Base-by-base conservation (phyloP, 768 basidiomycete genomes). In the Zangia roseola region DNA sequence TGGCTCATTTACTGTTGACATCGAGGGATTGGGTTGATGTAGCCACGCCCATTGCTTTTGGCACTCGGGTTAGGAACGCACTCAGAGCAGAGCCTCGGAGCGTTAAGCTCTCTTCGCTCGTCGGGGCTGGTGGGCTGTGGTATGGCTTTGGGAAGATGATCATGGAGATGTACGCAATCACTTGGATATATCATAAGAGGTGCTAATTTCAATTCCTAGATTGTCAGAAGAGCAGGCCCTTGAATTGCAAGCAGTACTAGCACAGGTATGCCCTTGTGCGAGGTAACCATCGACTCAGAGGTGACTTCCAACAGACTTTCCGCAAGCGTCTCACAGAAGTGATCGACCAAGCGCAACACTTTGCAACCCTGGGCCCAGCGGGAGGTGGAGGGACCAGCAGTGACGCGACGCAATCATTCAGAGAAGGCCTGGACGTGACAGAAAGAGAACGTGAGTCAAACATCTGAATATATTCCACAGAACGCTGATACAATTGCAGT, bases 361-460 rank as follows among this genome's bases (percentile, higher is more conserved):
- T 93, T 68, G 90, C 84, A 30, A 77, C 81, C 0, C 67, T 87
- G 16, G 87, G 84, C 23, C 76, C 79, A 36, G 74, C 75, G n/a
- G 79, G 80, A 20, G 71, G 71, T 17, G 75, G 76, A 10, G 77
- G 78, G 4, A 71, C 78, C 5, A 71, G 74, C 7, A 80, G 77
- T 13, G 84, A 86, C 53, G 63, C 71, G 2, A 82, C 89, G 6
- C 85, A 88, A 54, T 71, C 79, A 12, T 97, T 97, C 61, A 75
- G 91, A 55, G 94, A 95, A 65, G 94, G 94, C 2, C 78, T 97
- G 51, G 94, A 97, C 47, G 83, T 80, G n/a, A 91, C 90, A 13
- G 94, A 97, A 65, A 79, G 94, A 54, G 92, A 95, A 74, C 57
- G 94, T 95, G 64, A 76, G 74, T n/a, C 43, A 30, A 39, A 28